Base-by-base conservation (phyloP, 1,284 basidiomycete genomes). In the Schizophyllum commune region DNA sequence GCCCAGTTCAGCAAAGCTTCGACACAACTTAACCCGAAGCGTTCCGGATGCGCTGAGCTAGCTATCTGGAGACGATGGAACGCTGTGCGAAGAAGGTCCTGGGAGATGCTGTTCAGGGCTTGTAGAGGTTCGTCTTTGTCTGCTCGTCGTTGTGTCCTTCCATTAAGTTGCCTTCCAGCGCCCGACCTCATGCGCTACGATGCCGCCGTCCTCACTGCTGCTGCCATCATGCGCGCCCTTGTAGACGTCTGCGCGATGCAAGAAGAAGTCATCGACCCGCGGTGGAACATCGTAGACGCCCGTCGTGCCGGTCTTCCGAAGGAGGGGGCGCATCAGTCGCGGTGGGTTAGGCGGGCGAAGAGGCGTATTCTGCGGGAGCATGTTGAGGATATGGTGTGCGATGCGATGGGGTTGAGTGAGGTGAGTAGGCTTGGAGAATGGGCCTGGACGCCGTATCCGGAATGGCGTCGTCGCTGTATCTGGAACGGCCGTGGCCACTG, bases 141-240 rank as follows among this genome's bases (percentile, higher is more conserved):
- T 39, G 19, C 57, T n/a, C 55, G 22, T 54, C 39, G 21, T 19
- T n/a, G 55, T 53, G 34, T 51, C 6, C 33, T 34, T 57, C 4
- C 60, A 22, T 1, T 20, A 21, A 33, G 54, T 39, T 58, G 32
- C n/a, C 19, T 15, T 9, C 52, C 61, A 86, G 83, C 80, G 63
- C 74, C 77, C 4, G 81, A 85, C 61, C 70, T 82, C 60, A 68
- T 83, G 57, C 75, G 73, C 55, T 83, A 79, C 66, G 77, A 79
- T 2, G 65, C 84, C 9, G 82, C 81, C 5, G 65, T 81, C 21
- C 74, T 86, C 15, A 83, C 84, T 0, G 75, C 74, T 0, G 76
- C 77, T 9, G 79, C 80, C 1, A 67, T 86, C 3, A 67, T 80
- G 8, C 77, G 81, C 4, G 74, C 77, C 1, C 68, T 83, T 8